Conservation (phyloP, 1,139 yeast species). For the Nakaseomyces sp. region DNA sequence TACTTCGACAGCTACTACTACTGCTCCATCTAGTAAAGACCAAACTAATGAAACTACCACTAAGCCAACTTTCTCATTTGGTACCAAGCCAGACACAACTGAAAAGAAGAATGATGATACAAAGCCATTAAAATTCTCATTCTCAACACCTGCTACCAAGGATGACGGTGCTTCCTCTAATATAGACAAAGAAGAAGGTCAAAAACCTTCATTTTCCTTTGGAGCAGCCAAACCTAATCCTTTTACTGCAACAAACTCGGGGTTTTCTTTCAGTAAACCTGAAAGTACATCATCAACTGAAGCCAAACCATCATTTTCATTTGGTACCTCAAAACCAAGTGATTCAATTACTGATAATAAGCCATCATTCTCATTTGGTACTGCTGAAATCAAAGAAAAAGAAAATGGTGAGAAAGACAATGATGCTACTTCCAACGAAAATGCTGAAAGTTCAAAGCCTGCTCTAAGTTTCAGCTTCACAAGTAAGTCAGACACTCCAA, state of each 20-base stretch:
- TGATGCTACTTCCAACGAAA: conserved; percentile 8
- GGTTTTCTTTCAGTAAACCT: conserved; percentile 25
- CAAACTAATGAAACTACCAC: conserved; percentile 8
- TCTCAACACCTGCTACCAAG: conserved; percentile 7
- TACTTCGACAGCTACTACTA: background rate
- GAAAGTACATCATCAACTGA: conserved; percentile 18
- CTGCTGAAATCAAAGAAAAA: conserved; percentile 5
- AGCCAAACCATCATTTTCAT: conserved; percentile 16
- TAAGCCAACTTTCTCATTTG: conserved; percentile 29
- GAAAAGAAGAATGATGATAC: conserved; percentile 2
- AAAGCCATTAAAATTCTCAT: conserved; percentile 11
- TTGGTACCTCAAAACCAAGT: conserved; percentile 12
- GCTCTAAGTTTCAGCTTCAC: conserved; percentile 30
- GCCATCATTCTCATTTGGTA: conserved; percentile 31
- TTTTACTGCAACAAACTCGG: conserved; percentile 5
- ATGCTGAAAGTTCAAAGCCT: conserved; percentile 18
- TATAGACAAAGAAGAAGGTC: conserved; percentile 1
- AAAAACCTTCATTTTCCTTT: conserved; percentile 28
- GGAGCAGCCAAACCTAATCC: conserved; percentile 8
- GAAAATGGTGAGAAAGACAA: conserved; percentile 4
- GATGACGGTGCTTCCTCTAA: background rate
- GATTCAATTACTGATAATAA: conserved; percentile 10
- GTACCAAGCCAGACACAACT: conserved; percentile 10
- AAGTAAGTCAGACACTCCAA: conserved; percentile 9
- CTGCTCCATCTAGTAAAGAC: conserved; percentile 12